Base-by-base conservation (phyloP, 2,329 filamentous ascomycete genomes). In the Pyrenochaeta sp. region DNA sequence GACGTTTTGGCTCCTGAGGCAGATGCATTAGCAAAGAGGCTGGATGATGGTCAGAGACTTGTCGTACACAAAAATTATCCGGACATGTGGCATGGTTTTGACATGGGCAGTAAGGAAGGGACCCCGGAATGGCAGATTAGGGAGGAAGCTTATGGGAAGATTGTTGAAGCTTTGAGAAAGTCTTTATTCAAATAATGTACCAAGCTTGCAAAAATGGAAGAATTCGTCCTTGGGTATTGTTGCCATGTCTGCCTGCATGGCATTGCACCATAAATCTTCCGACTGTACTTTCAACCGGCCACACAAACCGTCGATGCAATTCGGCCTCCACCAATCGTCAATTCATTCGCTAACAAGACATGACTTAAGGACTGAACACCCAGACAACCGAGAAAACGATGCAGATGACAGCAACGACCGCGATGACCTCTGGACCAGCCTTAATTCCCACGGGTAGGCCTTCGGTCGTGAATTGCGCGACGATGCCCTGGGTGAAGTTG, bases 401-500 rank as follows among this genome's bases (percentile, higher is more conserved):
- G 18, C 32, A 43, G n/a, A 59, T 49, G 13, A 41, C 40, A 1
- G 34, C 48, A 20, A 60, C 51, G 23, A 60, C 44, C 3, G 40
- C 24, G 7, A 60, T 14, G 6, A 66, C 47, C 38, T 54, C 40
- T 2, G 60, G 61, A n/a, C 63, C 62, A 19, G 58, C 56, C 15
- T 53, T 44, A 32, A 65, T 66, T 1, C 64, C 64, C n/a, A 65
- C 58, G 1, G 65, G 65, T 17, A 67, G 30, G 5, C 56, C 61
- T 30, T 58, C 61, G 1, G 63, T 65, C 4, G 56, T 58, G 27
- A 65, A 70, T 38, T 66, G 64, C 10, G 55, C 61, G 22, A 80
- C 73, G 28, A 69, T 71, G 20, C 74, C 73, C 22, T 58, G 49
- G 3, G 75, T 76, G 51, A 78, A 74, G 59, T 80, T 79, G 32